Evolutionary conservation across 2,329 filamentous ascomycete genomes (phyloP).

Genomic region (Aspergillus viridinutans): DNA sequence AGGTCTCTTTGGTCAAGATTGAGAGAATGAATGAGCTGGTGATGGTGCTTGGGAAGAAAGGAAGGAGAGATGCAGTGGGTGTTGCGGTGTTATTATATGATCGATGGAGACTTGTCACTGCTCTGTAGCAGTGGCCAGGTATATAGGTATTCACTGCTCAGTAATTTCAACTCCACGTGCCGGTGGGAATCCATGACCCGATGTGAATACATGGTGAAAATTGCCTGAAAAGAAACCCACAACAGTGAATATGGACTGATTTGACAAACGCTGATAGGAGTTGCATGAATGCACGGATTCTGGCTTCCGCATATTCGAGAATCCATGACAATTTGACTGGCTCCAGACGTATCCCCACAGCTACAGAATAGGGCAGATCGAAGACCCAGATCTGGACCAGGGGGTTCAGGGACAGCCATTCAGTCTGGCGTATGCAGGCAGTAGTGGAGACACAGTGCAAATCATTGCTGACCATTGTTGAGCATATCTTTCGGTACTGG

Average conservation of each 20-base stretch:
- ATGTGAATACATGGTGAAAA: neutral
- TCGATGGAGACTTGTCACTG: neutral
- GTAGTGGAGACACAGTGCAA: constrained; percentile 11
- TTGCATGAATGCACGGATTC: constrained; percentile 21
- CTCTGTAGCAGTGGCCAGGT: neutral
- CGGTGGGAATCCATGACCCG: neutral
- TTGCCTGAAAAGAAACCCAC: neutral
- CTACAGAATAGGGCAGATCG: constrained; percentile 4
- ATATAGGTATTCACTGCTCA: neutral
- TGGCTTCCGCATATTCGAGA: constrained; percentile 24
- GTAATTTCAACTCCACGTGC: neutral
- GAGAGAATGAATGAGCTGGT: neutral
- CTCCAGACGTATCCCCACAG: constrained; percentile 2
- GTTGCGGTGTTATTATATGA: neutral
- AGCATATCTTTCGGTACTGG: too few species aligned
- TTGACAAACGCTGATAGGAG: neutral
- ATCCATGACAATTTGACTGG: constrained; percentile 8
- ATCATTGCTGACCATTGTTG: neutral
- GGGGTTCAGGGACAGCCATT: neutral
- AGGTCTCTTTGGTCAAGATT: neutral
- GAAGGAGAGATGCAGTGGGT: neutral
- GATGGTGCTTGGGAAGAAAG: neutral
- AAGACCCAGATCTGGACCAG: constrained; percentile 5
- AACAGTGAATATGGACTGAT: neutral
- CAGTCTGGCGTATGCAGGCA: neutral